These are phyloP conservation scores for Metschnikowia chrysomelidarum DNA, from an alignment of 805 yeast species.

Conservation along the genomic window DNA sequence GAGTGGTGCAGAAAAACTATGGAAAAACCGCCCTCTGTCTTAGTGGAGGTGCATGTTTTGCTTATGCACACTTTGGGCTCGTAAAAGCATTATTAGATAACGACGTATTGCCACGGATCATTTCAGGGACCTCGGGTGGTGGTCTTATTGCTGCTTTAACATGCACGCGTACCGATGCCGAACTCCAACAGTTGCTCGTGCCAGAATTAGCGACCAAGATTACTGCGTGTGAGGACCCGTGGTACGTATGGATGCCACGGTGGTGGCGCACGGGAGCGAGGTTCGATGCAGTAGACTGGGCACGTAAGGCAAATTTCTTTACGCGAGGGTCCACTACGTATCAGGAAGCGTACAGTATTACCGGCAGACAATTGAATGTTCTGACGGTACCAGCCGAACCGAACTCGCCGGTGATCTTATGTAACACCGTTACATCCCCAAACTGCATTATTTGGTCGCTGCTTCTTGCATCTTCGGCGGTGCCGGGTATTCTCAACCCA, in stretches of 20 bases:
- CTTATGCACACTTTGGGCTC: constrained; percentile 76
- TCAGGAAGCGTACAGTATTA: constrained; percentile 62
- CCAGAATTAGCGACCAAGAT: constrained; percentile 64
- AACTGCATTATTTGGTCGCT: constrained; percentile 82
- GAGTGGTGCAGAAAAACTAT: constrained; percentile 56
- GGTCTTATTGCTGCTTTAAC: constrained; percentile 73
- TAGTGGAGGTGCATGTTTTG: constrained; percentile 79
- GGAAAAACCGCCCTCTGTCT: constrained; percentile 72
- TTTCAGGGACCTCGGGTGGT: constrained; percentile 82
- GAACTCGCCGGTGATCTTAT: constrained; percentile 74
- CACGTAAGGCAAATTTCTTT: constrained; percentile 63
- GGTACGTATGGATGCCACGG: constrained; percentile 58
- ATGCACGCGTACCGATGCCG: constrained; percentile 68
- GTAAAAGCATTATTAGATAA: constrained; percentile 68
- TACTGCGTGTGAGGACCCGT: constrained; percentile 67
- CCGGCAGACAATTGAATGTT: constrained; percentile 70
- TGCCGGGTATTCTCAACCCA: constrained; percentile 78
- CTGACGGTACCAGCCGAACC: constrained; percentile 82
- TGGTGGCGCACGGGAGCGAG: constrained; percentile 77
- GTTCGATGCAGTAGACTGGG: constrained; percentile 75
- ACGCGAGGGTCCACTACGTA: constrained; percentile 73
- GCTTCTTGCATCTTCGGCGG: constrained; percentile 74
- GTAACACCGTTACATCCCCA: constrained; percentile 76
- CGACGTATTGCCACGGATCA: constrained; percentile 62
- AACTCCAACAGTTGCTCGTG: constrained; percentile 50